Percentiles rank a stretch among this genome's conserved stretches.
phyloP scores from a whole-genome alignment of 106 monocot genomes.

The Dendrobium nobile region DNA sequence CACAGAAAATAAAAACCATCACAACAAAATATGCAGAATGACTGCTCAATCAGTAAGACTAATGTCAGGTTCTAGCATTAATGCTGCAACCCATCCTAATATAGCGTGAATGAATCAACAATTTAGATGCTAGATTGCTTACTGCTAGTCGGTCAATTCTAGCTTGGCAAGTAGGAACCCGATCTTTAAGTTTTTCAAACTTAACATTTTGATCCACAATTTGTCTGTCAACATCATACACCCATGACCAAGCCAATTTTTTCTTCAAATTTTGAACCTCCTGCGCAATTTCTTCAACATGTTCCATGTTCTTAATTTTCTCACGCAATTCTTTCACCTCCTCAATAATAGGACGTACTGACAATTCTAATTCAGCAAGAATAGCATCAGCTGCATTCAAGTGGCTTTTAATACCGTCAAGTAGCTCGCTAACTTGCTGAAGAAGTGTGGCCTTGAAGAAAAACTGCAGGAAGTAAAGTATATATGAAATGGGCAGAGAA shows the following conservation, averaged over 20 bases:
- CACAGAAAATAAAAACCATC: not conserved
- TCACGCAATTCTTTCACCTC: conserved; percentile 69
- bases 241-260: conserved; percentile 94
- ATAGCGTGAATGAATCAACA: not conserved
- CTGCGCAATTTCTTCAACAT: conserved; percentile 83
- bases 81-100: not conserved
- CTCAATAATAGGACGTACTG: conserved; percentile 61
- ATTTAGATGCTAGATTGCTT: conserved; percentile 8
- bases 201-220: conserved; percentile 61
- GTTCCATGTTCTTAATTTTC: conserved; percentile 98
- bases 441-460: conserved; percentile 98
- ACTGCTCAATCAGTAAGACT: not conserved
- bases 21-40: not conserved
- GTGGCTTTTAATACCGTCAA: conserved; percentile 55
- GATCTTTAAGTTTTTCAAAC: conserved; percentile 69
- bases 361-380: conserved; percentile 66
- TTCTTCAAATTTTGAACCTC: conserved; percentile 76
- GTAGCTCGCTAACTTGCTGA: conserved; percentile 86
- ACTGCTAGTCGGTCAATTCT: conserved; percentile 66
- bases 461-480: conserved; percentile 40
- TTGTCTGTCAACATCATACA: conserved; percentile 82
- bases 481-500: not conserved
- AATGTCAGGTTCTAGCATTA: not conserved
- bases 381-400: conserved; percentile 54
- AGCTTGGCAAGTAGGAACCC: conserved; percentile 85